phyloP scores from a whole-genome alignment of 306 rosid species.

The Begonia loranthoides region DNA sequence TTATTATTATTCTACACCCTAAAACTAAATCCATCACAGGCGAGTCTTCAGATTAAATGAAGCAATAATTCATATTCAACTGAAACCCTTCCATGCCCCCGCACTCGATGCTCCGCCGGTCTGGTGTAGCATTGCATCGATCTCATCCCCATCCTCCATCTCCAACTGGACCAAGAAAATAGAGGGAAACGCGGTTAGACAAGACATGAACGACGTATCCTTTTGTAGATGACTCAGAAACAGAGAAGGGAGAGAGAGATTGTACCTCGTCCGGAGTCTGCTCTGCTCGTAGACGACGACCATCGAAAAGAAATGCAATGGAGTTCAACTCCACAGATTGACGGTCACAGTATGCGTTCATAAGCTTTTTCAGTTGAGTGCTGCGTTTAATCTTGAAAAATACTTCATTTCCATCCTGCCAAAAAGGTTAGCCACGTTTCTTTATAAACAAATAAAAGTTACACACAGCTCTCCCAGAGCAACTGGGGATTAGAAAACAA shows the following conservation, averaged over 20 bases:
- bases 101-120: constrained; percentile 20
- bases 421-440: background rate
- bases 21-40: background rate
- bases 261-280: constrained; percentile 40
- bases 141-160: constrained; percentile 43
- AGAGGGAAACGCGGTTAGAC: background rate
- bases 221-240: background rate
- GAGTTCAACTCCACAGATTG: constrained; percentile 13
- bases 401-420: constrained; percentile 33
- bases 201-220: background rate
- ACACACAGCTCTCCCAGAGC: too few relatives aligned
- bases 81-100: background rate
- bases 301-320: constrained; percentile 26
- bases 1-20: too few relatives aligned
- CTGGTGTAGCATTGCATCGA: constrained; percentile 46
- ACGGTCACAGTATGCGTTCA: constrained; percentile 29
- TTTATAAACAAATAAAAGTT: background rate
- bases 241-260: background rate
- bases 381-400: constrained; percentile 26
- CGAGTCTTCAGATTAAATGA: background rate
- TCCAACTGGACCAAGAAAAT: constrained; percentile 20
- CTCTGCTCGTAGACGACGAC: constrained; percentile 21
- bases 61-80: background rate
- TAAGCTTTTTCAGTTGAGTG: constrained; percentile 28
- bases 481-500: too few relatives aligned